Conservation (phyloP, 2,329 filamentous ascomycete species). For the Cytospora piceicola region DNA sequence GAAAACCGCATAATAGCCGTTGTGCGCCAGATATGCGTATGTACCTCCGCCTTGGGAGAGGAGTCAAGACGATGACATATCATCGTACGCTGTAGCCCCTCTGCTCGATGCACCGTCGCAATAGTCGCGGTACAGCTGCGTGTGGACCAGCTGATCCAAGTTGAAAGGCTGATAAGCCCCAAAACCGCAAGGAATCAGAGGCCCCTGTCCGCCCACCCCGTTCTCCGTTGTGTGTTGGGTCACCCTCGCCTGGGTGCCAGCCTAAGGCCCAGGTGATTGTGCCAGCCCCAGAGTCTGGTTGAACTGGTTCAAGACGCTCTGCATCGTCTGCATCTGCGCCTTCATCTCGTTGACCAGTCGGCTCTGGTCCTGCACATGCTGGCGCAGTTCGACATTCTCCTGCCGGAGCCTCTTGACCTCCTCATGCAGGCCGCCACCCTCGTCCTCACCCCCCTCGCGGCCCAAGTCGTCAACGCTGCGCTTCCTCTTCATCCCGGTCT, state of each 20-base stretch:
- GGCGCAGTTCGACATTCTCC: slow-evolving; percentile 64
- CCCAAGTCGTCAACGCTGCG: slow-evolving; percentile 38
- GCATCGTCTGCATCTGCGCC: slow-evolving; percentile 52
- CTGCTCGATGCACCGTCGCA: not conserved
- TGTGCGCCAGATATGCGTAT: not conserved
- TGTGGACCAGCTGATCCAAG: not conserved
- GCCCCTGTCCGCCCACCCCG: not conserved
- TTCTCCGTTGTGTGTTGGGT: not conserved
- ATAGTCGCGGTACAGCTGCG: not conserved
- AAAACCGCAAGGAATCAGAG: not conserved
- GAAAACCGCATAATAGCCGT: not conserved
- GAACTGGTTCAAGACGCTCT: slow-evolving; percentile 43
- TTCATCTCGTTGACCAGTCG: slow-evolving; percentile 53
- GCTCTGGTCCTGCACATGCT: slow-evolving; percentile 54
- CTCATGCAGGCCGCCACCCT: slow-evolving; percentile 58
- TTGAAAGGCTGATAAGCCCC: not conserved
- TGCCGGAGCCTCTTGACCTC: slow-evolving; percentile 69
- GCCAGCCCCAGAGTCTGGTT: slow-evolving; percentile 20
- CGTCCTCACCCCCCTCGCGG: slow-evolving; percentile 33
- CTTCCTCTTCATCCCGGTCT: slow-evolving; percentile 53
- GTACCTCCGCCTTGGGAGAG: not conserved
- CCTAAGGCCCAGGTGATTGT: slow-evolving; percentile 18
- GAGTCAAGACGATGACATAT: not conserved
- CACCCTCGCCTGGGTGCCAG: slow-evolving; percentile 7
- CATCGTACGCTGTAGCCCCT: not conserved